A percentile compares a stretch with the other conserved stretches of the same genome.
Conservation (phyloP, 441 rosid genomes). For the Corymbia calophylla region DNA sequence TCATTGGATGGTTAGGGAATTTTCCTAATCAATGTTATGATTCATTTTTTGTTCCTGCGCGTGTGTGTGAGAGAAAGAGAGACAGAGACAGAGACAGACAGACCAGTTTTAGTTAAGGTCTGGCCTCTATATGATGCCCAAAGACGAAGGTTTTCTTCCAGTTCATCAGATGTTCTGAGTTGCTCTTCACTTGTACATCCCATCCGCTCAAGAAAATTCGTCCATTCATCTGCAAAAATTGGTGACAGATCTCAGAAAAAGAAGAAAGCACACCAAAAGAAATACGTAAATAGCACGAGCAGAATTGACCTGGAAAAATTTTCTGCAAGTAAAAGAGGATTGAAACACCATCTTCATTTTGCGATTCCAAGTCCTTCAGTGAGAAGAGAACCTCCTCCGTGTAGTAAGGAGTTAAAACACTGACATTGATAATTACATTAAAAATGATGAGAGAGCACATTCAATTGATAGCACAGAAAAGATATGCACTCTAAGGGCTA, state of each 20-base stretch:
- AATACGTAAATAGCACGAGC: neutral
- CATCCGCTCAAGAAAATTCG: conserved; percentile 82
- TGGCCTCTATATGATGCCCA: conserved; percentile 99
- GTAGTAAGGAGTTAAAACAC: conserved; percentile 98
- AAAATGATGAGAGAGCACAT: neutral
- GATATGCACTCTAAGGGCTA: neutral
- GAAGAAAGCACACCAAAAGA: neutral
- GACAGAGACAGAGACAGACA: conserved; percentile 5
- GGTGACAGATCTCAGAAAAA: neutral
- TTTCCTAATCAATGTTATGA: neutral
- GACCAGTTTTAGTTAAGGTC: conserved; percentile 97
- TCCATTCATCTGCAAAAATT: conserved; percentile 81
- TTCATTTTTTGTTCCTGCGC: neutral
- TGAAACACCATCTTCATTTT: conserved; percentile 98
- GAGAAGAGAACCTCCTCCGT: conserved; percentile 97
- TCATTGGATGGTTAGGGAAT: neutral
- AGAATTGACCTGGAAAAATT: conserved; percentile 83
- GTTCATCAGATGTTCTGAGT: conserved; percentile 48
- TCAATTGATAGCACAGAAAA: neutral
- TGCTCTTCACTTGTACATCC: conserved; percentile 49
- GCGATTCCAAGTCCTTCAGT: conserved; percentile 57
- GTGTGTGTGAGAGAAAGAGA: too few species aligned
- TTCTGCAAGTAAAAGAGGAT: conserved; percentile 96
- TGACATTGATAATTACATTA: conserved; percentile 21
- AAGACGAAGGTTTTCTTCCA: conserved; percentile 79